Conservation (phyloP, 208 protist genomes). For the Leishmania major region DNA sequence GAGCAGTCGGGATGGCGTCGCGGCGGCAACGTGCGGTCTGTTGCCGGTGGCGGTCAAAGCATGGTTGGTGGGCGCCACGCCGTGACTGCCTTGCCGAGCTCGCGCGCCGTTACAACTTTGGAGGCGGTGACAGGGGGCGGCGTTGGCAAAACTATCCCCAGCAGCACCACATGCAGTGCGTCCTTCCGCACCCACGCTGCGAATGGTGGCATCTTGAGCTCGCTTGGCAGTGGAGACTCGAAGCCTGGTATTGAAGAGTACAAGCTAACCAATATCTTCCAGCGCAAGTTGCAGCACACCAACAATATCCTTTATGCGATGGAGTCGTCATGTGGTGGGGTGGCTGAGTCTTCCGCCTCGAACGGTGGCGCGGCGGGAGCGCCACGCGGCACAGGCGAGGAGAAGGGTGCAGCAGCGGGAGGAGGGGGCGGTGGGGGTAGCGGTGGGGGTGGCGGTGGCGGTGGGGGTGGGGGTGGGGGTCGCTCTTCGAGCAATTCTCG, state of each 20-base stretch:
- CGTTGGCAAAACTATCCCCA: background rate
- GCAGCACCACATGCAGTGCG: background rate
- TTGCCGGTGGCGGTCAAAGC: slow-evolving; percentile 9
- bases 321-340: slow-evolving; percentile 8
- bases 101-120: slow-evolving; percentile 22
- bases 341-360: background rate
- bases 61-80: slow-evolving; percentile 9
- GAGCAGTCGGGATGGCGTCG: slow-evolving; percentile 27
- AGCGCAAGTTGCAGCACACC: background rate
- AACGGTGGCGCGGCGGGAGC: background rate
- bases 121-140: slow-evolving; percentile 21
- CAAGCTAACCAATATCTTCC: slow-evolving; percentile 24
- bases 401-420: background rate
- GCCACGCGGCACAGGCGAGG: background rate
- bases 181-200: slow-evolving; percentile 18
- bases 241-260: slow-evolving; percentile 19
- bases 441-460: slow-evolving; percentile 31
- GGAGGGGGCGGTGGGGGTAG: slow-evolving; percentile 19
- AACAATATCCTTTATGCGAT: slow-evolving; percentile 17
- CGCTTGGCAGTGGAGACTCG: background rate
- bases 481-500: slow-evolving; percentile 12
- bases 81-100: slow-evolving; percentile 15
- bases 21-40: slow-evolving; percentile 17
- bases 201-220: slow-evolving; percentile 19
- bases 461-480: slow-evolving; percentile 32